These are phyloP conservation scores for Nevesoporus exiguus DNA, from an alignment of 768 basidiomycete species.

Conservation along the genomic window DNA sequence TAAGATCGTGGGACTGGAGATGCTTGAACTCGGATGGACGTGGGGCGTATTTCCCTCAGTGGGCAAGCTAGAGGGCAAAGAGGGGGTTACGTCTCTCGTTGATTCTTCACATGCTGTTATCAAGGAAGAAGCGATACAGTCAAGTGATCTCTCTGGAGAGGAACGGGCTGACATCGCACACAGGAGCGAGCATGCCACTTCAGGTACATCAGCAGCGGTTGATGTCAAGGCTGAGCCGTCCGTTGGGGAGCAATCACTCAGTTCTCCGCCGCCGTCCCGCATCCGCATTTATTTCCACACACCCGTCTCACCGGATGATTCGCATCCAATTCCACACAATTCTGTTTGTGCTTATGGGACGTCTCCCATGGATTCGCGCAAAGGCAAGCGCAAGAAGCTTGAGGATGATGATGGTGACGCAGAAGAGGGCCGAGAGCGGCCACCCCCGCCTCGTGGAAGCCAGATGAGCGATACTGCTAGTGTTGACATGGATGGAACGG, in stretches of 20 bases:
- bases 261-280: slow-evolving; percentile 63
- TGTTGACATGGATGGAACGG: slow-evolving; percentile 54
- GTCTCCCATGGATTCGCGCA: slow-evolving; percentile 57
- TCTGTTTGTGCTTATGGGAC: slow-evolving; percentile 38
- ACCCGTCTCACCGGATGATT: slow-evolving; percentile 78
- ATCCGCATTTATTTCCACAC: slow-evolving; percentile 93
- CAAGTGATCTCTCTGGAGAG: slow-evolving; percentile 17
- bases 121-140: slow-evolving; percentile 32
- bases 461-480: slow-evolving; percentile 53
- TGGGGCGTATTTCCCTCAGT: slow-evolving; percentile 66
- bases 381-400: slow-evolving; percentile 85
- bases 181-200: slow-evolving; percentile 20
- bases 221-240: slow-evolving; percentile 32
- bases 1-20: slow-evolving; percentile 89
- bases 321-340: slow-evolving; percentile 68
- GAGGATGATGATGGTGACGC: slow-evolving; percentile 84
- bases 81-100: slow-evolving; percentile 29
- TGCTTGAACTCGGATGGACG: slow-evolving; percentile 78
- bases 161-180: slow-evolving; percentile 18
- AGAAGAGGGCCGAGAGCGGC: slow-evolving; percentile 67
- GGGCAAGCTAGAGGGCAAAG: slow-evolving; percentile 37
- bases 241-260: slow-evolving; percentile 30
- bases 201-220: slow-evolving; percentile 30
- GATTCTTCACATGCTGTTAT: slow-evolving; percentile 31
- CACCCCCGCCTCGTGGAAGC: slow-evolving; percentile 51